phyloP scores from a whole-genome alignment of 768 basidiomycete genomes.

The Lyophyllum decastes region DNA sequence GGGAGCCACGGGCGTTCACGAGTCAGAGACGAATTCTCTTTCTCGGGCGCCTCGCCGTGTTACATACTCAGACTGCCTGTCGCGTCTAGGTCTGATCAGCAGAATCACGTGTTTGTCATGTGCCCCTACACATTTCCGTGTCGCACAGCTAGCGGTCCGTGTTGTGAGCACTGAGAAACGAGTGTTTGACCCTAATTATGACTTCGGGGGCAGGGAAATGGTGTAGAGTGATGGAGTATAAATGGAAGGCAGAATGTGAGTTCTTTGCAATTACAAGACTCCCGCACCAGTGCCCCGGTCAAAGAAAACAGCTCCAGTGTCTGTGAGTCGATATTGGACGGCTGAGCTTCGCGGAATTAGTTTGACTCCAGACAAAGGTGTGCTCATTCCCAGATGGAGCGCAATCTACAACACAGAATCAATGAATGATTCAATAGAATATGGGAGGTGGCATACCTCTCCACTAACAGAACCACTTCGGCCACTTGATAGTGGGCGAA shows the following conservation, averaged over 20 bases:
- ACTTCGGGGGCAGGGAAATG: too few relatives aligned
- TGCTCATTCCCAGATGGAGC: conserved; percentile 56
- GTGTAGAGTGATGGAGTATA: too few relatives aligned
- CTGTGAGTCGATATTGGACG: conserved; percentile 72
- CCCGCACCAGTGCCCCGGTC: conserved; percentile 69
- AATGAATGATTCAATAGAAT: background rate
- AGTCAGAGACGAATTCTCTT: background rate
- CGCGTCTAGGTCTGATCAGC: background rate
- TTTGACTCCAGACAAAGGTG: conserved; percentile 31
- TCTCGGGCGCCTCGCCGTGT: background rate
- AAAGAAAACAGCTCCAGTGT: conserved; percentile 67
- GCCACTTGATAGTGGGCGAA: conserved; percentile 70
- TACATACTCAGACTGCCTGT: background rate
- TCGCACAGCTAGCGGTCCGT: too few relatives aligned
- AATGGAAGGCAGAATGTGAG: background rate
- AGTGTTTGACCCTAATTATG: too few relatives aligned
- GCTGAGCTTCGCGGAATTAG: conserved; percentile 55
- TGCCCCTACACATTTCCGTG: background rate
- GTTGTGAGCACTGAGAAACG: too few relatives aligned
- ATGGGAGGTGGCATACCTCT: conserved; percentile 45
- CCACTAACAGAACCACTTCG: conserved; percentile 79
- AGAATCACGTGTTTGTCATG: background rate
- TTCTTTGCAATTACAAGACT: conserved; percentile 39
- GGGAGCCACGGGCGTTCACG: background rate
- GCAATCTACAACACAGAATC: conserved; percentile 47